These are phyloP conservation scores for Pyricularia pennisetigena DNA, from an alignment of 2,329 filamentous ascomycete species.

Conservation along the genomic window DNA sequence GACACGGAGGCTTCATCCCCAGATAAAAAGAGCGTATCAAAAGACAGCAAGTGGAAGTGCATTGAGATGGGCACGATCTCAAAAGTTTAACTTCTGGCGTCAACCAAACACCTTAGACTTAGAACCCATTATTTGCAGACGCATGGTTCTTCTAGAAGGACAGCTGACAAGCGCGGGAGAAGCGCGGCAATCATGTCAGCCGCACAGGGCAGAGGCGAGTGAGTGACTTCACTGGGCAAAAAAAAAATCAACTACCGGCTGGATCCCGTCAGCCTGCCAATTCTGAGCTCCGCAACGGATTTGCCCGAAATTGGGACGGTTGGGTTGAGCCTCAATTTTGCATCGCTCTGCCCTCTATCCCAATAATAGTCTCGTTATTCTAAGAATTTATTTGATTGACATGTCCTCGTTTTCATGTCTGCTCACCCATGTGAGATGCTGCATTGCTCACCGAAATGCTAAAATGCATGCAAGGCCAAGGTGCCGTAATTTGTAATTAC, in stretches of 20 bases:
- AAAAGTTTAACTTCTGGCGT: not conserved
- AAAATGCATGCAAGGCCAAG: no score
- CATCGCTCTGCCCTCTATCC: not conserved
- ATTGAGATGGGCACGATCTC: not conserved
- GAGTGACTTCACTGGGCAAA: not conserved
- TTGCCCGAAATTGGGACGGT: not conserved
- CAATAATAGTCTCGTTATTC: no score
- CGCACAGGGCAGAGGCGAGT: not conserved
- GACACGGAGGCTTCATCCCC: not conserved
- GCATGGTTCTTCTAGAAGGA: not conserved
- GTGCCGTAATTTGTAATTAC: no score
- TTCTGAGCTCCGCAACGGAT: not conserved
- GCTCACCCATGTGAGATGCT: no score
- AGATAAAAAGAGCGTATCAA: not conserved
- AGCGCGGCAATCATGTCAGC: not conserved
- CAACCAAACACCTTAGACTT: no score
- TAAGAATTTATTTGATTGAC: no score
- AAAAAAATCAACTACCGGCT: not conserved
- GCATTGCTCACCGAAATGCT: no score
- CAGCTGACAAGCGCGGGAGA: not conserved
- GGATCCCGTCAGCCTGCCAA: not conserved
- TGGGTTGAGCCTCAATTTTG: not conserved
- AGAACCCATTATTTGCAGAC: no score
- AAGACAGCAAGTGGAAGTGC: not conserved
- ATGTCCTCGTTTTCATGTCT: no score